Evolutionary conservation across 1,284 basidiomycete genomes (phyloP), one percentile per base, ranked within the genome.

Genomic region (Cutaneotrichosporon mucoides): DNA sequence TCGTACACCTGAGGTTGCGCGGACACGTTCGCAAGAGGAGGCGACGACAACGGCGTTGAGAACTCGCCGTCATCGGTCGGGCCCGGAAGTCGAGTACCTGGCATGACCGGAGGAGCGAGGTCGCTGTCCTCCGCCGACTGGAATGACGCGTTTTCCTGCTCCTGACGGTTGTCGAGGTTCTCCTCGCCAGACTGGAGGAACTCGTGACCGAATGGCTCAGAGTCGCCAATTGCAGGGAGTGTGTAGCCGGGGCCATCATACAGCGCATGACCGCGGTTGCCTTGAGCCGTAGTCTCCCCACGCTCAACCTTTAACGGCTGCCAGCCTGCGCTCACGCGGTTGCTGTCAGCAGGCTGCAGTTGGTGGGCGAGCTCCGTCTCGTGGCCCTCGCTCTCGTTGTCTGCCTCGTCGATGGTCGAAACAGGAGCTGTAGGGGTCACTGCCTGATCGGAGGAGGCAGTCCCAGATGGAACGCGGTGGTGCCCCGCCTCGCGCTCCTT

Each of bases 241-340:
- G 51, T 52, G 44, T 55, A 55, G 24, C 53, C 38, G 6, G 56
- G 54, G 4, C 50, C 45, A 45, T 55, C 53, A n/a, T 56, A 44
- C 13, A 56, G 40, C 10, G 53, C 43, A 9, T 37, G 33, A 5
- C 60, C 56, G 12, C 52, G 46, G 24, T 10, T 34, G 9, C 46
- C 46, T 7, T 34, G 15, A 45, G n/a, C 13, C 15, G 13, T 24
- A 8, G n/a, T 24, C 24, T 24, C 24, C 24, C 24, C 24, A 24
- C 43, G 38, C 10, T 37, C 42, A 1, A 52, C 56, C 53, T 53
- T 55, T 24, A 62, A 50, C 24, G 61, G 61, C 54, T 59, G 50
- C 57, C 57, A 62, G 6, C 51, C 57, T 12, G 44, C 24, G 24
- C 24, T 24, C 24, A 24, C 24, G 24, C 24, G 24, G 24, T 24